Base-by-base conservation (phyloP, 1,139 yeast species). In the Lodderomyces elongisporus region DNA sequence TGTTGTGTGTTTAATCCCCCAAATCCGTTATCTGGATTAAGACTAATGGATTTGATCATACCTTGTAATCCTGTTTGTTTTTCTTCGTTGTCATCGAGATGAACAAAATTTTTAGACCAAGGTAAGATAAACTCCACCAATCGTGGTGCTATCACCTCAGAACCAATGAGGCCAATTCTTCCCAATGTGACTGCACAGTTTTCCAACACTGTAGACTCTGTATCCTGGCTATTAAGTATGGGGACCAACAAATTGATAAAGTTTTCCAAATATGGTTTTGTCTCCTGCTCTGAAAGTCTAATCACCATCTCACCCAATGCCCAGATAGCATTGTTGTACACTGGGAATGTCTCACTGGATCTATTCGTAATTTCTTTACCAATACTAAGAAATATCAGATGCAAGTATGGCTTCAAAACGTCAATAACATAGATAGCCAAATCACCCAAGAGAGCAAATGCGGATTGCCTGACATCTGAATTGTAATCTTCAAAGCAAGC, bases 131-230 rank as follows among this genome's bases (percentile, higher is more conserved):
- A 76, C 43, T 76, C 74, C 0, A 70, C 55, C 25, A 85, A 48
- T 39, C 78, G 73, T 3, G 78, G 73, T 0, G 83, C 72, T 7
- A 67, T 38, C 30, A 79, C 64, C 27, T 70, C 67, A 16, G 74
- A 76, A 25, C 76, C 74, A 35, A 70, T 62, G 24, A 79, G 56
- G 3, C 95, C 96, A 52, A 89, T 63, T 45, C 97, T 73, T n/a
- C 97, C 97, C 37, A 91, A 64, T 27, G 97, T 83, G 37, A 88
- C 84, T n/a, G 95, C 94, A 1, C 89, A 79, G 55, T 91, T 91
- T 51, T 89, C 97, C 45, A 82, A 55, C 3, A 91, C 85, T 0
- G 87, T 71, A 27, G 67, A 68, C 40, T 74, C 78, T 14, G 77
- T 70, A 40, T 77, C 79, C 18, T 73, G 53, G 36, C 78, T 63